These are phyloP conservation scores for Aspergillus jensenii DNA, from an alignment of 2,329 filamentous ascomycete species.

Conservation along the genomic window DNA sequence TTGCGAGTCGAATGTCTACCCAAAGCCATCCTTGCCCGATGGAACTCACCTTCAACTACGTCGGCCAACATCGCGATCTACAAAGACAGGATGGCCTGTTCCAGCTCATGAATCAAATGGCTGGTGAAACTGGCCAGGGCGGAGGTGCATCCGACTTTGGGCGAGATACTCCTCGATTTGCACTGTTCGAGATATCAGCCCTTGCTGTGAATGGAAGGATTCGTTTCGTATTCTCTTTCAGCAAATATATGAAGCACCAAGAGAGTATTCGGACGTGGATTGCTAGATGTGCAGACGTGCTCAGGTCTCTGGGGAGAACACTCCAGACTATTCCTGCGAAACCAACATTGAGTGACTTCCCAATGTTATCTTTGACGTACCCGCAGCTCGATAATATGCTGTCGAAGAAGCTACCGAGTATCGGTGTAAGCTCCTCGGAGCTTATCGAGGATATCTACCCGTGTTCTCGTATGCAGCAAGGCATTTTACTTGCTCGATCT, in stretches of 20 bases:
- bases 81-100: conserved; percentile 48
- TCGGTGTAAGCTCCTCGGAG: conserved; percentile 34
- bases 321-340: conserved; percentile 25
- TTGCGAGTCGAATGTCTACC: conserved; percentile 33
- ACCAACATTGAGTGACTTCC: conserved; percentile 45
- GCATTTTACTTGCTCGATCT: conserved; percentile 34
- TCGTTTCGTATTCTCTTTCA: conserved; percentile 53
- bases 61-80: conserved; percentile 42
- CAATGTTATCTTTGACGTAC: conserved; percentile 47
- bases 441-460: conserved; percentile 46
- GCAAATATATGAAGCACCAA: conserved; percentile 49
- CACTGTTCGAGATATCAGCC: conserved; percentile 54
- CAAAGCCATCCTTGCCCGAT: conserved; percentile 41
- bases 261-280: conserved; percentile 46
- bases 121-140: conserved; percentile 46
- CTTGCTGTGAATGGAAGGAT: conserved; percentile 48
- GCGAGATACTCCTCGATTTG: conserved; percentile 46
- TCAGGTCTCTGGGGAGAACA: conserved; percentile 30
- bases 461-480: conserved; percentile 40
- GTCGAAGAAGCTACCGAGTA: conserved; percentile 34
- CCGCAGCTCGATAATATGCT: conserved; percentile 40
- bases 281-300: conserved; percentile 33
- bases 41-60: conserved; percentile 46
- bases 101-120: conserved; percentile 45
- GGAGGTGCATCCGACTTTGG: conserved; percentile 49